Percentiles rank a stretch among this genome's conserved stretches.
phyloP scores from a whole-genome alignment of 345 rosid species.

The Euphorbia pulcherrima region DNA sequence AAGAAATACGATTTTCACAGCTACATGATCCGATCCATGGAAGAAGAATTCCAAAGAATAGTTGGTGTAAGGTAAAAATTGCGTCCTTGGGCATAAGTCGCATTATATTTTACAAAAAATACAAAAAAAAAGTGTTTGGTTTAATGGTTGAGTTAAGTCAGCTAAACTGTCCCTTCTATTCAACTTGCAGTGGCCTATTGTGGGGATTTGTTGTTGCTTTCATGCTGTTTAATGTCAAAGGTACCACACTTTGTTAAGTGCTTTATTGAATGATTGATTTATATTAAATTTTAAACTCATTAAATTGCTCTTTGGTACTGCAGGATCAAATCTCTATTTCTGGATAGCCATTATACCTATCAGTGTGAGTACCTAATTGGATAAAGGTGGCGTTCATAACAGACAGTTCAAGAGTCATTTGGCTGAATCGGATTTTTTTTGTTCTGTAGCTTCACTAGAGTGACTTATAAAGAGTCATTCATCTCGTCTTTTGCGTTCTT shows the following conservation, averaged over 20 bases:
- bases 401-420: constrained; percentile 1
- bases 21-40: constrained; percentile 98
- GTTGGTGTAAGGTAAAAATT: constrained; percentile 81
- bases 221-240: constrained; percentile 92
- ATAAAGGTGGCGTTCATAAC: not conserved
- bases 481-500: not conserved
- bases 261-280: constrained; percentile 9
- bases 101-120: not conserved
- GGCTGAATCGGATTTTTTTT: not conserved
- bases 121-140: not conserved
- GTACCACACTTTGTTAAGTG: constrained; percentile 29
- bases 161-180: constrained; percentile 22
- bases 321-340: constrained; percentile 96
- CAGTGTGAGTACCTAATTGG: constrained; percentile 45
- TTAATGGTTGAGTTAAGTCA: constrained; percentile 13
- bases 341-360: constrained; percentile 93
- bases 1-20: constrained; percentile 79
- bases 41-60: constrained; percentile 88
- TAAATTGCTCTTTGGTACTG: constrained; percentile 8
- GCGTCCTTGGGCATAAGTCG: not conserved
- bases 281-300: not conserved
- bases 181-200: constrained; percentile 66
- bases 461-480: not conserved
- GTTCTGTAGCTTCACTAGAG: not conserved
- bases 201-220: constrained; percentile 97